Evolutionary conservation across 805 yeast genomes (phyloP).

Genomic region (Monosporozyma unispora): DNA sequence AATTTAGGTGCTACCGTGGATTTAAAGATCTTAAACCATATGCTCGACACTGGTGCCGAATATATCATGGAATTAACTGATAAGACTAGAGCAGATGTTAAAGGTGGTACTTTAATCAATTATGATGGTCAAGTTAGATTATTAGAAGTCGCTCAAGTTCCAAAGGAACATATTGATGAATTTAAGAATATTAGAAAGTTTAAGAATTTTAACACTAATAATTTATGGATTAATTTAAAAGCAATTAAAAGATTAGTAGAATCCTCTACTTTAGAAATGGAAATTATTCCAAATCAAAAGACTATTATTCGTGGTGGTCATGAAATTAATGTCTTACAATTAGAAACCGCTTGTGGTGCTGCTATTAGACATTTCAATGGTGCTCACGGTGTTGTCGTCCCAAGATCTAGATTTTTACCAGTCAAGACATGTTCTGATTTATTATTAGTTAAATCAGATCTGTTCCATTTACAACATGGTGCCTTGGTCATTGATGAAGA

Average conservation of each 20-base stretch:
- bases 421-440: conserved; percentile 96
- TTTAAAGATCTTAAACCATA: conserved; percentile 79
- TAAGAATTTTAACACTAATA: conserved; percentile 96
- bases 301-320: conserved; percentile 64
- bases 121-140: conserved; percentile 91
- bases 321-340: conserved; percentile 81
- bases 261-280: conserved; percentile 70
- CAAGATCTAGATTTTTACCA: conserved; percentile 95
- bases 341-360: conserved; percentile 99
- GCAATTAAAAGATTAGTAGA: conserved; percentile 92
- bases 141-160: conserved; percentile 88
- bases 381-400: conserved; percentile 97
- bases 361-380: conserved; percentile 92
- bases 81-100: conserved; percentile 98
- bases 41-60: conserved; percentile 85
- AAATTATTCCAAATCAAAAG: conserved; percentile 92
- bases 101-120: conserved; percentile 97
- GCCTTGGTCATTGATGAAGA: conserved; percentile 73
- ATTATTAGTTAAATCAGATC: conserved; percentile 88
- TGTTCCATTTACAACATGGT: conserved; percentile 87
- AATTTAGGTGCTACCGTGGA: conserved; percentile 98
- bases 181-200: conserved; percentile 96
- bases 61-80: conserved; percentile 98
- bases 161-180: conserved; percentile 96
- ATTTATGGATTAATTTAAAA: conserved; percentile 91